These are phyloP conservation scores for Xanthoconium stramineum DNA, from an alignment of 768 basidiomycete genomes.

Conservation along the genomic window DNA sequence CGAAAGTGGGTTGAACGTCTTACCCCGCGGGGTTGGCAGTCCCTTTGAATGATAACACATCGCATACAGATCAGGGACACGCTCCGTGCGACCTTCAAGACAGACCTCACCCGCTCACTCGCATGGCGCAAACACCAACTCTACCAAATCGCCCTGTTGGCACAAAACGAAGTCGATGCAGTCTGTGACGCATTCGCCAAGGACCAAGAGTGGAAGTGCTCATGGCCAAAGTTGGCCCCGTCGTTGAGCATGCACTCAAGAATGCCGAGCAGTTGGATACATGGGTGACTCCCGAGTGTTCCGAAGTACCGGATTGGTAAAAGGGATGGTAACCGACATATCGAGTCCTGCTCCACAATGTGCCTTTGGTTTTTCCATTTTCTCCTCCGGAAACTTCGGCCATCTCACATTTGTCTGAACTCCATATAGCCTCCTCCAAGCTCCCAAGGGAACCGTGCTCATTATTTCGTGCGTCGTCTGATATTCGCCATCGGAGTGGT, in stretches of 20 bases:
- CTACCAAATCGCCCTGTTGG: conserved; percentile 55
- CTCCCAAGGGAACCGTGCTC: conserved; percentile 59
- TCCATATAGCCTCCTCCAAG: conserved; percentile 38
- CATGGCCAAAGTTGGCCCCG: conserved; percentile 41
- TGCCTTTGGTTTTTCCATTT: not conserved
- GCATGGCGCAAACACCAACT: conserved; percentile 65
- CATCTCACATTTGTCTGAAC: not conserved
- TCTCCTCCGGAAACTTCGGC: not conserved
- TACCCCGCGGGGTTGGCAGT: not conserved
- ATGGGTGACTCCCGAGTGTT: conserved; percentile 51
- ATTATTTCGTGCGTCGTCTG: conserved; percentile 50
- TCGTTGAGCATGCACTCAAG: conserved; percentile 42
- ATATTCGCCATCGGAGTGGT: not conserved
- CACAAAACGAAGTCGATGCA: conserved; percentile 57
- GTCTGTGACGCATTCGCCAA: conserved; percentile 40
- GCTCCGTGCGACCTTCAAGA: conserved; percentile 47
- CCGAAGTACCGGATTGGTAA: conserved; percentile 39
- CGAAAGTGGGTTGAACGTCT: conserved; percentile 13
- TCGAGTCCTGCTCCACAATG: conserved; percentile 1
- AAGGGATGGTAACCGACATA: conserved; percentile 50
- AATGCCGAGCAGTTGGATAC: conserved; percentile 50
- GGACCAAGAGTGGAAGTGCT: conserved; percentile 44
- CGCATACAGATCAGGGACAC: conserved; percentile 31
- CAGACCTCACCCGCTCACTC: conserved; percentile 48
- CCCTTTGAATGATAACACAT: not conserved